Evolutionary conservation across 2,329 filamentous ascomycete species (phyloP).

Genomic region (Diaporthe humulicola): DNA sequence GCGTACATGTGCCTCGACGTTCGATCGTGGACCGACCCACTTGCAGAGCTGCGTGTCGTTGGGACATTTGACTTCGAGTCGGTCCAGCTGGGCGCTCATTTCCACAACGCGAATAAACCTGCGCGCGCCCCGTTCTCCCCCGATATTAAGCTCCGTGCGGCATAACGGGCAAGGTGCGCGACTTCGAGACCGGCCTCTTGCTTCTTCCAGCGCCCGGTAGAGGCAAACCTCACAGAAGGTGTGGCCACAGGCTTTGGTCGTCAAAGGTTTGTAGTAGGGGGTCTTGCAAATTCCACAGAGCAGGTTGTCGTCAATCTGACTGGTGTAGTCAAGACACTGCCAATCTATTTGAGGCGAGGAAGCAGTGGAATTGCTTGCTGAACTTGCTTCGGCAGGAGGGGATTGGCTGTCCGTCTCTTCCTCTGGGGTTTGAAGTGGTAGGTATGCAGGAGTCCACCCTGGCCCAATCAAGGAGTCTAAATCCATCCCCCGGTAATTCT

Average conservation of each 20-base stretch:
- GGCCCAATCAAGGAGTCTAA: neutral
- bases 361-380: neutral
- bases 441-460: neutral
- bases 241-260: slow-evolving; percentile 71
- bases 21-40: slow-evolving; percentile 63
- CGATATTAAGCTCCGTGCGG: slow-evolving; percentile 56
- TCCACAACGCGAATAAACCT: slow-evolving; percentile 32
- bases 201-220: slow-evolving; percentile 49
- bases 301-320: slow-evolving; percentile 51
- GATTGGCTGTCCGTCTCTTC: neutral
- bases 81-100: slow-evolving; percentile 69
- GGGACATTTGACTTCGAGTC: slow-evolving; percentile 70
- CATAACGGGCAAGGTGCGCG: slow-evolving; percentile 70
- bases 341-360: slow-evolving; percentile 46
- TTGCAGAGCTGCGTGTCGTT: slow-evolving; percentile 64
- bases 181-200: slow-evolving; percentile 48
- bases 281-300: slow-evolving; percentile 65
- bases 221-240: slow-evolving; percentile 74
- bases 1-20: slow-evolving; percentile 68
- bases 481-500: too few species aligned
- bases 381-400: neutral
- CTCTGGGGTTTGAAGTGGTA: neutral
- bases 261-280: slow-evolving; percentile 71
- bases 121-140: slow-evolving; percentile 35
- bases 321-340: slow-evolving; percentile 50